These are phyloP conservation scores for Alliaria petiolata DNA, from an alignment of 345 rosid species.

Conservation along the genomic window DNA sequence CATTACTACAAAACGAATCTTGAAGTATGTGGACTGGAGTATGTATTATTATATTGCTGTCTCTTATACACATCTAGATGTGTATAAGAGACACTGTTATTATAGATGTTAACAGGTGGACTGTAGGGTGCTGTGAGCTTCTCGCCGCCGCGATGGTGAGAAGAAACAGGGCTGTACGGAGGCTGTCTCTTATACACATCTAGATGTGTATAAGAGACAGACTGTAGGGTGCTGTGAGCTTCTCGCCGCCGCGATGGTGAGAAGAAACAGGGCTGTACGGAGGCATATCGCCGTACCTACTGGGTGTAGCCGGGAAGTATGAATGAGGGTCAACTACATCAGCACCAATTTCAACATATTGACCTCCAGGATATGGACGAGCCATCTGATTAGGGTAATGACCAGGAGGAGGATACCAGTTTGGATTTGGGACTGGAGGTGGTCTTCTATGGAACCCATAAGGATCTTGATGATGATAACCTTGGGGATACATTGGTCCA, in stretches of 20 bases:
- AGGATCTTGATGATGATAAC: slow-evolving; percentile 61
- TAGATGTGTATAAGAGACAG: no score
- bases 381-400: slow-evolving; percentile 32
- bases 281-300: slow-evolving; percentile 28
- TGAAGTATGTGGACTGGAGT: not conserved
- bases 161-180: slow-evolving; percentile 30
- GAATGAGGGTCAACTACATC: slow-evolving; percentile 50
- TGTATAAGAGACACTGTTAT: no score
- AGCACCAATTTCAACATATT: slow-evolving; percentile 43
- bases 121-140: slow-evolving; percentile 3
- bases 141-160: slow-evolving; percentile 23
- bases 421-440: slow-evolving; percentile 34
- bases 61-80: no score
- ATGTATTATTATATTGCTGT: not conserved
- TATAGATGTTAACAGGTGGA: not conserved
- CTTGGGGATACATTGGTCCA: slow-evolving; percentile 33
- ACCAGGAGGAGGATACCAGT: slow-evolving; percentile 28
- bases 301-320: slow-evolving; percentile 24
- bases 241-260: slow-evolving; percentile 24
- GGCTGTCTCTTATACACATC: slow-evolving; percentile 26
- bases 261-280: slow-evolving; percentile 31
- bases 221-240: not conserved
- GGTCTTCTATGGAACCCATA: slow-evolving; percentile 47
- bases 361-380: slow-evolving; percentile 46
- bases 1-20: not conserved